phyloP scores from a whole-genome alignment of 2,329 filamentous ascomycete genomes.

The Zasmidium angulare region DNA sequence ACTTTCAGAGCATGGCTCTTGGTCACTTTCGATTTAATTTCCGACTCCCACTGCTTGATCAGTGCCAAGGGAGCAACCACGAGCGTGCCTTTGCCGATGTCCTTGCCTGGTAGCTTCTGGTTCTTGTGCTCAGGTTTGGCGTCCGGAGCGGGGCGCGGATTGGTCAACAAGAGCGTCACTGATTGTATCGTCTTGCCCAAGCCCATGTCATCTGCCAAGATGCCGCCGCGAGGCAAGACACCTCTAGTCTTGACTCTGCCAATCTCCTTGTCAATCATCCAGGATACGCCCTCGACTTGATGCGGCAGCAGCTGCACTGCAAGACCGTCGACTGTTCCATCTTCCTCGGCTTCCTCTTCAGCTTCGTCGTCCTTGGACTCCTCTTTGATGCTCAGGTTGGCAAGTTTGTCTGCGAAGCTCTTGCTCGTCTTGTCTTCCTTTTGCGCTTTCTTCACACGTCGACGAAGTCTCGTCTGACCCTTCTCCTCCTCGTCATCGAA shows the following conservation, averaged over 20 bases:
- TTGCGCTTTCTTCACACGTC: slow-evolving; percentile 45
- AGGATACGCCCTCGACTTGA: slow-evolving; percentile 88
- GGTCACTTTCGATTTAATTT: slow-evolving; percentile 80
- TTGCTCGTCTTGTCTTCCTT: slow-evolving; percentile 37
- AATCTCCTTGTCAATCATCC: slow-evolving; percentile 92
- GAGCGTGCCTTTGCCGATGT: slow-evolving; percentile 75
- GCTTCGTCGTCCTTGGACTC: slow-evolving; percentile 48
- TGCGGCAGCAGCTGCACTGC: slow-evolving; percentile 87
- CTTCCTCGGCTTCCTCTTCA: slow-evolving; percentile 52
- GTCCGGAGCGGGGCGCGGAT: slow-evolving; percentile 59
- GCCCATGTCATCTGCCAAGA: slow-evolving; percentile 96
- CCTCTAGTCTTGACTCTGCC: slow-evolving; percentile 79
- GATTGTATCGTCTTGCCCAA: slow-evolving; percentile 95
- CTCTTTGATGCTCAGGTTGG: slow-evolving; percentile 47
- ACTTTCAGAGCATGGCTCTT: slow-evolving; percentile 71
- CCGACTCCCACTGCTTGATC: slow-evolving; percentile 95
- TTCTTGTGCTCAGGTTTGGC: slow-evolving; percentile 54
- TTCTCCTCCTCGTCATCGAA: slow-evolving; percentile 71
- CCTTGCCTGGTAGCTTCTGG: slow-evolving; percentile 64
- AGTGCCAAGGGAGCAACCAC: slow-evolving; percentile 91
- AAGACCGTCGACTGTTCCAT: slow-evolving; percentile 73
- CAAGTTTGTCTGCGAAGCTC: slow-evolving; percentile 45
- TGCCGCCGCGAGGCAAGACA: slow-evolving; percentile 82
- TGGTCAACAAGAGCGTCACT: slow-evolving; percentile 81
- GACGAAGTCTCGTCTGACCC: slow-evolving; percentile 44